phyloP scores from a whole-genome alignment of 2,329 filamentous ascomycete species.

The Pestalotiopsis sp. region DNA sequence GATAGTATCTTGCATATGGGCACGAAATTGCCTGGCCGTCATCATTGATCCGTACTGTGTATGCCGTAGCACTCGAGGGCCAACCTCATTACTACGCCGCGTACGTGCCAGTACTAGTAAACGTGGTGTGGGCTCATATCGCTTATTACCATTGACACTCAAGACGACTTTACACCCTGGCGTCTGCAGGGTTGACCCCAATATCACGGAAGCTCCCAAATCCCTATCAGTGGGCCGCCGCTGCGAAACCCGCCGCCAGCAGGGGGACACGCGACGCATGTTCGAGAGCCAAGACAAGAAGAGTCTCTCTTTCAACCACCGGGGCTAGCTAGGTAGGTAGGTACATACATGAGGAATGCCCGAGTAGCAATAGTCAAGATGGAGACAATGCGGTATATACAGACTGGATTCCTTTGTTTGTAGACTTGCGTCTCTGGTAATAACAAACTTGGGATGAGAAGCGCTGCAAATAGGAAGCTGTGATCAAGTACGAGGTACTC shows the following conservation, averaged over 20 bases:
- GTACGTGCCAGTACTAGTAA: neutral
- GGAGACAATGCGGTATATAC: no score
- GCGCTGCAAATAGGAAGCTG: no score
- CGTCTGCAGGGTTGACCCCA: neutral
- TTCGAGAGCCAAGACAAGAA: neutral
- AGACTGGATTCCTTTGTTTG: no score
- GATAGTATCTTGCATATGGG: neutral
- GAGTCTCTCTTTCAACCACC: neutral
- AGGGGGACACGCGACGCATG: neutral
- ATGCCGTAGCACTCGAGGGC: neutral
- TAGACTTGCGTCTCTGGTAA: no score
- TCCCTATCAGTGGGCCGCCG: neutral
- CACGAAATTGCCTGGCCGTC: neutral
- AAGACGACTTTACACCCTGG: neutral
- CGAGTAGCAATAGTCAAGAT: no score
- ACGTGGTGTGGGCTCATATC: neutral
- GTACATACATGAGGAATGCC: neutral
- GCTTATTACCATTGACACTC: neutral
- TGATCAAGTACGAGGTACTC: no score
- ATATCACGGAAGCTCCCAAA: neutral
- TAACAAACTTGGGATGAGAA: no score
- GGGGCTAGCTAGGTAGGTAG: neutral
- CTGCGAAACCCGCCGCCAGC: neutral
- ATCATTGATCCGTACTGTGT: neutral
- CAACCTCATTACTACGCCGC: neutral